Percentiles rank a stretch among this genome's conserved stretches.
These are phyloP conservation scores for Leccinum rimulosum DNA, from an alignment of 768 basidiomycete species.

Conservation along the genomic window DNA sequence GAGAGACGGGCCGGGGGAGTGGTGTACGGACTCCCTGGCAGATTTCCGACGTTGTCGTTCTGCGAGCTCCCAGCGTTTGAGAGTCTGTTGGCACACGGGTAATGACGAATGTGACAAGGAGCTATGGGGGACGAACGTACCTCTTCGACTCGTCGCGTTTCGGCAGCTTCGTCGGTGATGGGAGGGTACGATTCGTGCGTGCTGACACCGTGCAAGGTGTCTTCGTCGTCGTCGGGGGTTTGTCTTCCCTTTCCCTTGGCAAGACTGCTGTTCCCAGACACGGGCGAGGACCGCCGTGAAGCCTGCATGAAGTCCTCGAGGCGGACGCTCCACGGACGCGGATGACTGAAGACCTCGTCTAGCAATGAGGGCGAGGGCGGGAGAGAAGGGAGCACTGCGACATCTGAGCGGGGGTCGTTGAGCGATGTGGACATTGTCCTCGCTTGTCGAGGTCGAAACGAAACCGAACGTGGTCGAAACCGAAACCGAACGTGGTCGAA, in stretches of 20 bases:
- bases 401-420: constrained; percentile 11
- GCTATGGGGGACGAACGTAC: constrained; percentile 37
- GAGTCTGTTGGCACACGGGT: constrained; percentile 47
- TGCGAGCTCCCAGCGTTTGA: constrained; percentile 73
- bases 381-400: constrained; percentile 29
- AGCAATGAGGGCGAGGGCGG: constrained; percentile 37
- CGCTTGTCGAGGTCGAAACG: constrained; percentile 5
- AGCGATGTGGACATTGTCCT: constrained; percentile 18
- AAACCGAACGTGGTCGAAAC: not conserved
- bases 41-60: constrained; percentile 75
- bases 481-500: too few species aligned
- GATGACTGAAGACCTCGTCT: constrained; percentile 46
- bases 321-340: constrained; percentile 35
- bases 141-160: constrained; percentile 71
- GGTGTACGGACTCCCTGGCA: constrained; percentile 53
- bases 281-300: constrained; percentile 21
- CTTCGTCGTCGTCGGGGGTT: constrained; percentile 19
- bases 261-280: constrained; percentile 1
- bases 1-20: constrained; percentile 39
- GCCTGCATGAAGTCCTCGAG: constrained; percentile 15
- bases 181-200: constrained; percentile 56
- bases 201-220: constrained; percentile 16
- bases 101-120: not conserved
- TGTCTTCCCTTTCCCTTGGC: constrained; percentile 35
- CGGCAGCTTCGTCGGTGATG: constrained; percentile 59